These are phyloP conservation scores for Fusarium odoratissimum DNA, from an alignment of 2,329 filamentous ascomycete species.

Conservation along the genomic window DNA sequence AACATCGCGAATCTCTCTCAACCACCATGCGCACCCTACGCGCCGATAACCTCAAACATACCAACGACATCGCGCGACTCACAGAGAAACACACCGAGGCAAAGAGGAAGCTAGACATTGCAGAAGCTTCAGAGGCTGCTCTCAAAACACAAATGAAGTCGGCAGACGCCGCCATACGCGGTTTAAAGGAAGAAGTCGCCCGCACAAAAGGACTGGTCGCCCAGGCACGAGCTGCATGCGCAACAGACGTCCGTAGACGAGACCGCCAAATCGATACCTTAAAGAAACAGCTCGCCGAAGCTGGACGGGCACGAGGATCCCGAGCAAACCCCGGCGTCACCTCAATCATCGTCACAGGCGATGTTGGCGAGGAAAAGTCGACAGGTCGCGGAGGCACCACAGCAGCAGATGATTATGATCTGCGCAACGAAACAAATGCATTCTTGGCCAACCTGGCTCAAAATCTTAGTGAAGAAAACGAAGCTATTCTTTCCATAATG, in stretches of 20 bases:
- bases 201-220: conserved; percentile 82
- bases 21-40: conserved; percentile 81
- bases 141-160: conserved; percentile 76
- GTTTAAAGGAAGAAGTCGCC: conserved; percentile 85
- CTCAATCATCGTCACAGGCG: conserved; percentile 67
- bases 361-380: conserved; percentile 62
- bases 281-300: conserved; percentile 85
- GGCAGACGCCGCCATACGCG: conserved; percentile 78
- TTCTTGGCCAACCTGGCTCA: conserved; percentile 89
- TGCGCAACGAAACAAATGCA: conserved; percentile 89
- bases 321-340: conserved; percentile 66
- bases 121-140: conserved; percentile 77
- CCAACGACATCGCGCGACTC: conserved; percentile 72
- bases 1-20: conserved; percentile 86
- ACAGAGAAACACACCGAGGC: conserved; percentile 65
- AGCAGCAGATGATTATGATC: conserved; percentile 67
- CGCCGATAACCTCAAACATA: conserved; percentile 78
- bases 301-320: conserved; percentile 70
- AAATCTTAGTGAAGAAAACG: conserved; percentile 91
- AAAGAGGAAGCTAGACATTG: conserved; percentile 65
- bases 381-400: conserved; percentile 37
- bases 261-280: conserved; percentile 89
- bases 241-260: conserved; percentile 89
- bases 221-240: conserved; percentile 87
- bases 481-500: conserved; percentile 79